These are phyloP conservation scores for Quercus tomentella DNA, from an alignment of 331 rosid species.

Conservation along the genomic window DNA sequence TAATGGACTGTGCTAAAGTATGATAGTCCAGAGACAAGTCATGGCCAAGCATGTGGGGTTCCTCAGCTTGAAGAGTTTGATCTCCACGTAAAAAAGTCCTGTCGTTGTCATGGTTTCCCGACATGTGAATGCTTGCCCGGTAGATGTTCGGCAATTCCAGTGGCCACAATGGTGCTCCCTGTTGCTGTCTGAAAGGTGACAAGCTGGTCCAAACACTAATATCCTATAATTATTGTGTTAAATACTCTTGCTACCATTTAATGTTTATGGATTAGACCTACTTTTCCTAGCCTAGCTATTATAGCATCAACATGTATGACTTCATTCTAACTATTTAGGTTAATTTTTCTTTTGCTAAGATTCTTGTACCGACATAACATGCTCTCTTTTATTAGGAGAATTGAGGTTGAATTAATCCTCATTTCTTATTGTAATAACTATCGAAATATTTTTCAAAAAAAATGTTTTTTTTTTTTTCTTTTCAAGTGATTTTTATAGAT, in stretches of 20 bases:
- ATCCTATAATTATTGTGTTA: background rate
- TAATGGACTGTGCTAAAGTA: background rate
- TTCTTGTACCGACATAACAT: no score
- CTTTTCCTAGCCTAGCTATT: background rate
- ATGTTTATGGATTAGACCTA: background rate
- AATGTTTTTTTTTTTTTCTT: no score
- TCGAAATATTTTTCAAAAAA: no score
- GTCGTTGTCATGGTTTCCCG: conserved; percentile 22
- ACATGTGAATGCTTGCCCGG: conserved; percentile 39
- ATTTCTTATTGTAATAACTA: no score
- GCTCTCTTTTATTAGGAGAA: no score
- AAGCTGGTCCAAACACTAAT: conserved; percentile 9
- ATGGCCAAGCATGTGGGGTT: conserved; percentile 30
- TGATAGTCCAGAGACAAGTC: conserved; percentile 31
- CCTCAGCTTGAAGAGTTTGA: background rate
- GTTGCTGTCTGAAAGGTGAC: conserved; percentile 22
- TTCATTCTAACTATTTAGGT: no score
- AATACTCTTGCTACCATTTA: background rate
- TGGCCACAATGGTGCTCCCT: conserved; percentile 34
- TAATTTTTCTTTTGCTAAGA: no score
- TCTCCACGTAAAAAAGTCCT: conserved; percentile 20
- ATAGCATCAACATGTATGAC: no score
- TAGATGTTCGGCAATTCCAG: conserved; percentile 42
- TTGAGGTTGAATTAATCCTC: no score
- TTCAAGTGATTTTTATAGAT: no score